Base-by-base conservation (phyloP, 176 grass and related monocot genomes). In the Cocos nucifera region DNA sequence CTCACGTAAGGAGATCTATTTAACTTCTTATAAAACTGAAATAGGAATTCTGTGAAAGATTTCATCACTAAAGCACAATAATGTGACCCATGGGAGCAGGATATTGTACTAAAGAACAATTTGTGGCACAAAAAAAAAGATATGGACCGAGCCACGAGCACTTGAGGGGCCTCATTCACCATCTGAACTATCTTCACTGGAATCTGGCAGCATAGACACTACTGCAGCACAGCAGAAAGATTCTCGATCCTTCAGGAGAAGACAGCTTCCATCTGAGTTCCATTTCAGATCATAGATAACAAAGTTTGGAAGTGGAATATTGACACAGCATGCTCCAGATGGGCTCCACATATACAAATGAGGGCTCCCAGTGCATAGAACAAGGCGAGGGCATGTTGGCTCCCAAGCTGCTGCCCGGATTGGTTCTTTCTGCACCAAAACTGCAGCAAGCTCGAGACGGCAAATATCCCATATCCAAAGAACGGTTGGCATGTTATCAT, bases 391-490 rank as follows among this genome's bases (percentile, higher is more conserved):
- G 50, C 76, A 79, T 49, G 64, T 82, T 24, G 93, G 93, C 25
- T 92, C 93, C 93, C 93, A 98, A n/a, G 78, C 78, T 5, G 76
- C 93, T 19, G 81, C 79, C 20, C 84, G 83, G 51, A 98, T 92
- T 19, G 87, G 93, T 35, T 98, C 84, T 75, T 92, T 98, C 60
- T 98, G 93, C 65, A 98, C 56, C 70, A 98, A 78, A 61, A 98
- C 93, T 19, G 93, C 58, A 15, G 79, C 81, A 23, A 90, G 84
- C 53, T 98, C 93, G 39, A 92, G 84, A 48, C 67, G 84, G 44
- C 93, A 79, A 64, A 98, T 98, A 55, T 98, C 87, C 93, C 93
- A 98, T 76, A 98, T 98, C 93, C 93, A 98, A 62, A 98, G 87
- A 25, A 61, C 39, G 27, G 69, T 88, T 3, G 93, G 87, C 84